Conservation (phyloP, 1,139 yeast species). For the Taphrina betulina region DNA sequence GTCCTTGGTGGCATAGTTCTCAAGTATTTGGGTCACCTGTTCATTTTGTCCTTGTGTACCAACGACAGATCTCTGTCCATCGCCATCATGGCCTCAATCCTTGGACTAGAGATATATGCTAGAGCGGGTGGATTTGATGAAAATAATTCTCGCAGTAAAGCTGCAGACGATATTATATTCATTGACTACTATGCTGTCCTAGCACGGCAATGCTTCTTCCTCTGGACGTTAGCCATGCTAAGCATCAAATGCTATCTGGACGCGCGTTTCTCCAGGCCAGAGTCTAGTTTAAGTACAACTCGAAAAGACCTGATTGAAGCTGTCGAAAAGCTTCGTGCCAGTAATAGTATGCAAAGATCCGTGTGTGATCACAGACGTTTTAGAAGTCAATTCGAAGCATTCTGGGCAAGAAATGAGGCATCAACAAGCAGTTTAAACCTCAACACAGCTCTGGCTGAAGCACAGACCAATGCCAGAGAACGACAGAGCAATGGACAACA, state of each 20-base stretch:
- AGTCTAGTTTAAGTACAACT: background rate
- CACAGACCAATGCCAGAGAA: no score
- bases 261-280: slow-evolving; percentile 6
- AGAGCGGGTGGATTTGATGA: slow-evolving; percentile 22
- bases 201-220: slow-evolving; percentile 13
- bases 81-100: background rate
- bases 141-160: slow-evolving; percentile 4
- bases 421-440: slow-evolving; percentile 2
- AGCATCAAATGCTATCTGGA: slow-evolving; percentile 7
- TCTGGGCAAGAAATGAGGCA: slow-evolving; percentile 12
- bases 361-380: slow-evolving; percentile 11
- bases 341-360: slow-evolving; percentile 21
- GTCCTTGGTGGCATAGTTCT: slow-evolving; percentile 6
- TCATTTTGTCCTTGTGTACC: background rate
- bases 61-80: background rate
- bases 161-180: slow-evolving; percentile 6
- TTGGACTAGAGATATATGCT: slow-evolving; percentile 9
- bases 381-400: background rate
- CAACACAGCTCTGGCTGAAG: no score
- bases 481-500: no score
- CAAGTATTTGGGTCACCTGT: slow-evolving; percentile 5
- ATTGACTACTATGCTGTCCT: slow-evolving; percentile 4
- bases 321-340: slow-evolving; percentile 15
- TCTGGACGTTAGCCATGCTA: slow-evolving; percentile 5
- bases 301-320: slow-evolving; percentile 3